Conservation (phyloP, 768 basidiomycete species). For the Lactarius hatsudake region DNA sequence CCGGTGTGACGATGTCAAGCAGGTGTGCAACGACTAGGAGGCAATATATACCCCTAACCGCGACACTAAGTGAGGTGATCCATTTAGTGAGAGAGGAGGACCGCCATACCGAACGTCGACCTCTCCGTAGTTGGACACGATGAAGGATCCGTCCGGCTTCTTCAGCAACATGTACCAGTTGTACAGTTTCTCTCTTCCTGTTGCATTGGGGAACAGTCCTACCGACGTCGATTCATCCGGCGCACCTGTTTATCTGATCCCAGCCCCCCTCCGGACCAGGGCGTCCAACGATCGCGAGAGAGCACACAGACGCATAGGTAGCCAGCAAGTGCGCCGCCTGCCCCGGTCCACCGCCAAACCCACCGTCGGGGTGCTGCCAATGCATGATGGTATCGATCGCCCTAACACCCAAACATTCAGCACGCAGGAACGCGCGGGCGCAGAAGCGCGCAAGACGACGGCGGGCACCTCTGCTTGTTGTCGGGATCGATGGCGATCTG, state of each 20-base stretch:
- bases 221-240: background rate
- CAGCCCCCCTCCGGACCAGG: constrained; percentile 76
- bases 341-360: constrained; percentile 89
- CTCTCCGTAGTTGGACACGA: constrained; percentile 83
- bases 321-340: constrained; percentile 86
- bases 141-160: constrained; percentile 89
- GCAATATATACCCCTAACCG: constrained; percentile 84
- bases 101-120: constrained; percentile 79
- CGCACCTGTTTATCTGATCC: constrained; percentile 81
- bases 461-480: constrained; percentile 69
- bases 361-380: constrained; percentile 84
- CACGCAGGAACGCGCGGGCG: background rate
- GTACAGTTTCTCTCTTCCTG: constrained; percentile 67
- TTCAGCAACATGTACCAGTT: constrained; percentile 90
- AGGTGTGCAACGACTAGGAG: constrained; percentile 80
- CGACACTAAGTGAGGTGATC: background rate
- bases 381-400: constrained; percentile 76
- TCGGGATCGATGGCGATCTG: constrained; percentile 76
- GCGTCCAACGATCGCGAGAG: constrained; percentile 77
- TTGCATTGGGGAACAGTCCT: background rate
- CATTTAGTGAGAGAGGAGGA: constrained; percentile 31
- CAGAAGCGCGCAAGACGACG: background rate
- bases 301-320: constrained; percentile 84
- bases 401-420: constrained; percentile 39
- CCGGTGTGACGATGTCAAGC: constrained; percentile 85